A percentile compares a stretch with the other conserved stretches of the same genome.
Evolutionary conservation across 2,329 filamentous ascomycete species (phyloP).

Genomic region (Hyphodiscus sp.): DNA sequence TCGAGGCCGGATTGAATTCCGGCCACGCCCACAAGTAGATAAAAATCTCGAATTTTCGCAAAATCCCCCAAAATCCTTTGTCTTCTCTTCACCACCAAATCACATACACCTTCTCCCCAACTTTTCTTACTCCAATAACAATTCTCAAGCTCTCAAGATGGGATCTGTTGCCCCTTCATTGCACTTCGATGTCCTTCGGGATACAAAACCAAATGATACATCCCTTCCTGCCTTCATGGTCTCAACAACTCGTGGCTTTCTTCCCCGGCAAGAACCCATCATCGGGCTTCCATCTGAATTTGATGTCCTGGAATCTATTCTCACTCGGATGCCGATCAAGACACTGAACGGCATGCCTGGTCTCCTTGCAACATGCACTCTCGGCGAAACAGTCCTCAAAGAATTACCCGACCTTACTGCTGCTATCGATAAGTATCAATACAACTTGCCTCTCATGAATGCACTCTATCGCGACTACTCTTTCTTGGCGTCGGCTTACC

Average conservation of each 20-base stretch:
- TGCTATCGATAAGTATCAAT: conserved; percentile 63
- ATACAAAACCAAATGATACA: conserved; percentile 55
- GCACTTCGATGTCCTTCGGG: conserved; percentile 54
- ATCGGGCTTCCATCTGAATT: conserved; percentile 66
- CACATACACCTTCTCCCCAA: neutral
- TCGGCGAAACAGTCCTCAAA: conserved; percentile 69
- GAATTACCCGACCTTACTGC: conserved; percentile 71
- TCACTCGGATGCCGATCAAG: conserved; percentile 73
- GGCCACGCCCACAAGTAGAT: conserved; percentile 23
- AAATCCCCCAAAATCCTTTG: conserved; percentile 8
- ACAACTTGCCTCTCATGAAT: conserved; percentile 73
- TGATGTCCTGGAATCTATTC: conserved; percentile 61
- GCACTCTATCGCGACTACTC: conserved; percentile 88
- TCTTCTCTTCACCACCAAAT: conserved; percentile 11
- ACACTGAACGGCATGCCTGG: conserved; percentile 68
- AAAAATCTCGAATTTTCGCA: conserved; percentile 19
- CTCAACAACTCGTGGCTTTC: conserved; percentile 66
- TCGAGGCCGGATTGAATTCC: conserved; percentile 27
- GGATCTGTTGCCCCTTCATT: conserved; percentile 23
- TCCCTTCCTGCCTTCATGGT: conserved; percentile 72
- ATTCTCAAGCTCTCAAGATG: conserved; percentile 19
- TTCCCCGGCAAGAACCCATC: conserved; percentile 60
- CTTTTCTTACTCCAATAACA: neutral
- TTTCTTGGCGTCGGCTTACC: conserved; percentile 81
- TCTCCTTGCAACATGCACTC: conserved; percentile 64